Conservation (phyloP, 345 rosid genomes). For the Capsella bursapastoris region DNA sequence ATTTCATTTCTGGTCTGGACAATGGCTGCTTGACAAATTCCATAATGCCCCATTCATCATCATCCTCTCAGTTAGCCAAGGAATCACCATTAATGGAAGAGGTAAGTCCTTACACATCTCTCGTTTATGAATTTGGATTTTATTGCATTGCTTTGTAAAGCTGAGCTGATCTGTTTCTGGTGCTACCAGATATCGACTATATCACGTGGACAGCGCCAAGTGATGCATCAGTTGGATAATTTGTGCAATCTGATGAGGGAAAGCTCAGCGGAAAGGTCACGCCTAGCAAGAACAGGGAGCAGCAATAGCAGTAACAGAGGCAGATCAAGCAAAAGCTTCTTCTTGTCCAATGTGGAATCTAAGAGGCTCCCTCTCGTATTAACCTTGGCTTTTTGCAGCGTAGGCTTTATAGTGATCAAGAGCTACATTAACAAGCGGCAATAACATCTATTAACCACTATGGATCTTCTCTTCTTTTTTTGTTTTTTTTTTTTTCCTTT, state of each 20-base stretch:
- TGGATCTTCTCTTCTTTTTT: constrained; percentile 2
- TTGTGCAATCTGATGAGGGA: constrained; percentile 64
- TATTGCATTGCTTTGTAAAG: constrained; percentile 32
- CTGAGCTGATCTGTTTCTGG: constrained; percentile 5
- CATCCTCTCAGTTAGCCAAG: constrained; percentile 79
- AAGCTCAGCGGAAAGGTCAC: constrained; percentile 51
- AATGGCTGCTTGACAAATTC: constrained; percentile 76
- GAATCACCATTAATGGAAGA: constrained; percentile 83
- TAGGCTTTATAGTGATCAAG: constrained; percentile 65
- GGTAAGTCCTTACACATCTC: constrained; percentile 51
- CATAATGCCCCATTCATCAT: constrained; percentile 70
- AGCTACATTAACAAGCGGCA: constrained; percentile 53
- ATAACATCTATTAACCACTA: constrained; percentile 31
- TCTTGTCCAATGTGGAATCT: constrained; percentile 45
- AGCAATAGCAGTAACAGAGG: constrained; percentile 31
- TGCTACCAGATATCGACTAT: constrained; percentile 64
- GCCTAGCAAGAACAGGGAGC: constrained; percentile 46
- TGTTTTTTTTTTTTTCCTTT: neutral
- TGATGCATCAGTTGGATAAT: constrained; percentile 73
- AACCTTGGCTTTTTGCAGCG: constrained; percentile 63
- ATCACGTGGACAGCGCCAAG: constrained; percentile 74
- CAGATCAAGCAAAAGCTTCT: constrained; percentile 38
- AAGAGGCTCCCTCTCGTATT: constrained; percentile 57
- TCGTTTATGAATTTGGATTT: constrained; percentile 1
- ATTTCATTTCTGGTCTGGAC: constrained; percentile 81